phyloP scores from a whole-genome alignment of 169 alveolate genomes.

The Cryptosporidium felis region DNA sequence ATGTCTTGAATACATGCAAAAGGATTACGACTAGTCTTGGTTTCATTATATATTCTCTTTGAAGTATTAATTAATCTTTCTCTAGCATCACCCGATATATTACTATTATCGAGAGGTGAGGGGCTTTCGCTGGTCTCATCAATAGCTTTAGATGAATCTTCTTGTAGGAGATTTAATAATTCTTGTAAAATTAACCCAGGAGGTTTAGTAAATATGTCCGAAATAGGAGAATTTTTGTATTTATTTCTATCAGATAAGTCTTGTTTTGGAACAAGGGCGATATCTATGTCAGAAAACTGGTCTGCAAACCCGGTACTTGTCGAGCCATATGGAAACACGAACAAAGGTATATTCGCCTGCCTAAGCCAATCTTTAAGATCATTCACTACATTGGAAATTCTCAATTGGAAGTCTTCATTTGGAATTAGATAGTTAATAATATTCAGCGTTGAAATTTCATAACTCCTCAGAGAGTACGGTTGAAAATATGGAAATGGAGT shows the following conservation, averaged over 20 bases:
- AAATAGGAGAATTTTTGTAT: slow-evolving; percentile 8
- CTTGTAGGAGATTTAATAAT: slow-evolving; percentile 18
- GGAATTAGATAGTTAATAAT: slow-evolving; percentile 53
- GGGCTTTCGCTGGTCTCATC: background rate
- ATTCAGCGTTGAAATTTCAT: slow-evolving; percentile 37
- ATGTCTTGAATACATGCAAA: slow-evolving; percentile 63
- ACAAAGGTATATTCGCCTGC: slow-evolving; percentile 16
- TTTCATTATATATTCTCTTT: background rate
- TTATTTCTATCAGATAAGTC: background rate
- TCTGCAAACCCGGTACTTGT: slow-evolving; percentile 70
- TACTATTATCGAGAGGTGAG: too few species aligned
- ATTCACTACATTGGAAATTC: slow-evolving; percentile 5
- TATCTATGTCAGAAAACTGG: slow-evolving; percentile 60
- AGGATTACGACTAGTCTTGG: slow-evolving; percentile 1
- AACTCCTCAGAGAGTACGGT: slow-evolving; percentile 51
- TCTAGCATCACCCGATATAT: too few species aligned
- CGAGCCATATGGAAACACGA: slow-evolving; percentile 68
- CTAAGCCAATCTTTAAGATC: slow-evolving; percentile 53
- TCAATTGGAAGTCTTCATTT: slow-evolving; percentile 13
- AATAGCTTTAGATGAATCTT: background rate
- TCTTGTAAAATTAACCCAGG: slow-evolving; percentile 64
- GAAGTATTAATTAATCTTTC: too few species aligned
- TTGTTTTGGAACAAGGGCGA: slow-evolving; percentile 49
- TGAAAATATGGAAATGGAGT: slow-evolving; percentile 12
- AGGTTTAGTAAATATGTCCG: slow-evolving; percentile 21